A percentile compares a stretch with the other conserved stretches of the same genome.
Evolutionary conservation across 768 basidiomycete genomes (phyloP).

Genomic region (Collybia sp.): DNA sequence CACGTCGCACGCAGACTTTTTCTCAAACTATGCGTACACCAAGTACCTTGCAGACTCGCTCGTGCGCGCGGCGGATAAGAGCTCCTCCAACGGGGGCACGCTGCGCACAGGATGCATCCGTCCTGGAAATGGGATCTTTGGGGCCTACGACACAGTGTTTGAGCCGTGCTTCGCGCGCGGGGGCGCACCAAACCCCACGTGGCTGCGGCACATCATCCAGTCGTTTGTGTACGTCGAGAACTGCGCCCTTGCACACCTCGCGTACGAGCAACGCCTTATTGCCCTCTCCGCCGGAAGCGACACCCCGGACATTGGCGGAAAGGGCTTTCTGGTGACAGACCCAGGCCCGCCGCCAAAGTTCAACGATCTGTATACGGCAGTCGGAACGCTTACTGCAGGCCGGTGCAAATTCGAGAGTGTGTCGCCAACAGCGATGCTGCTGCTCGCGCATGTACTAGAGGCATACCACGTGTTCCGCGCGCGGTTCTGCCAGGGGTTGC

Average conservation of each 20-base stretch:
- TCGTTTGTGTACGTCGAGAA: constrained; percentile 77
- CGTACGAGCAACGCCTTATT: constrained; percentile 68
- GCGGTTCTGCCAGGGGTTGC: constrained; percentile 33
- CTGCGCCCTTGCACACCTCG: constrained; percentile 64
- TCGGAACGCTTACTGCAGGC: constrained; percentile 52
- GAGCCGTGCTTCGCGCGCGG: constrained; percentile 37
- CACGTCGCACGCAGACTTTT: constrained; percentile 54
- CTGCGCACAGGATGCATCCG: constrained; percentile 71
- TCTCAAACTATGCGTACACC: constrained; percentile 75
- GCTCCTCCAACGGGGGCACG: constrained; percentile 18
- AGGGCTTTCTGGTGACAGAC: constrained; percentile 64
- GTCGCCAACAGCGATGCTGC: constrained; percentile 61
- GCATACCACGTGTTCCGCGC: constrained; percentile 43
- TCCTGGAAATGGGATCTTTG: constrained; percentile 77
- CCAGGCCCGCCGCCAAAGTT: constrained; percentile 58
- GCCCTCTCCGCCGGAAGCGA: constrained; percentile 31
- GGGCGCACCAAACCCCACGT: constrained; percentile 46
- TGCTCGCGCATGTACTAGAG: constrained; percentile 54
- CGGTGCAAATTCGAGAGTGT: constrained; percentile 50
- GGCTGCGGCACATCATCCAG: constrained; percentile 53
- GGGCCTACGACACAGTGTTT: constrained; percentile 35
- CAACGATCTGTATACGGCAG: constrained; percentile 54
- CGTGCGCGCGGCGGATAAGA: constrained; percentile 33
- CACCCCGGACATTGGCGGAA: constrained; percentile 68
- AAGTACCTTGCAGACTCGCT: constrained; percentile 53